These are phyloP conservation scores for Yamadazyma dushanensis DNA, from an alignment of 1,139 yeast species.

Conservation along the genomic window DNA sequence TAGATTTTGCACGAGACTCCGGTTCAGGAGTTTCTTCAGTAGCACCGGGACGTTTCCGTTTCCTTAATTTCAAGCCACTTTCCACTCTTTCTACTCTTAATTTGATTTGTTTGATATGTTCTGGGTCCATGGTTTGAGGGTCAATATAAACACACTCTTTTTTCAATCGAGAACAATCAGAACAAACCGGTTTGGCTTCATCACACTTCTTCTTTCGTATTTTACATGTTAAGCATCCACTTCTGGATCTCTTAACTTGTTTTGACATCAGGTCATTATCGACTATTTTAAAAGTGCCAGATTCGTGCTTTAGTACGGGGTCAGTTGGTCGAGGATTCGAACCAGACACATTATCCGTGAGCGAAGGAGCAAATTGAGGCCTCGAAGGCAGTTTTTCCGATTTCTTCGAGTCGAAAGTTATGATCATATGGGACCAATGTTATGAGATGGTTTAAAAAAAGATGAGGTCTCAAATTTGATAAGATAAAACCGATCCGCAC, in stretches of 20 bases:
- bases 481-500: background rate
- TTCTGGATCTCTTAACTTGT: conserved; percentile 35
- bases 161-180: conserved; percentile 56
- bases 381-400: no score
- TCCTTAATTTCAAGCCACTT: conserved; percentile 33
- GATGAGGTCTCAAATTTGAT: background rate
- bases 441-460: background rate
- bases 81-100: conserved; percentile 30
- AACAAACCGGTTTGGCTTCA: conserved; percentile 60
- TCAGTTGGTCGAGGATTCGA: background rate
- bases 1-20: no score
- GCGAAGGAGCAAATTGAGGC: no score
- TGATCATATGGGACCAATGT: no score
- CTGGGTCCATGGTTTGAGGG: conserved; percentile 17
- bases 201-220: conserved; percentile 73
- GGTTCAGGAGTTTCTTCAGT: background rate
- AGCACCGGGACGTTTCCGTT: conserved; percentile 21
- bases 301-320: no score
- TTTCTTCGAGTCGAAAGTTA: conserved; percentile 15
- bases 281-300: background rate
- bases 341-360: background rate
- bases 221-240: conserved; percentile 73
- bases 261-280: background rate
- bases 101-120: conserved; percentile 11
- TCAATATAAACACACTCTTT: conserved; percentile 51